These are phyloP conservation scores for Pseudocercospora pini-densiflorae DNA, from an alignment of 2,329 filamentous ascomycete species.

Conservation along the genomic window DNA sequence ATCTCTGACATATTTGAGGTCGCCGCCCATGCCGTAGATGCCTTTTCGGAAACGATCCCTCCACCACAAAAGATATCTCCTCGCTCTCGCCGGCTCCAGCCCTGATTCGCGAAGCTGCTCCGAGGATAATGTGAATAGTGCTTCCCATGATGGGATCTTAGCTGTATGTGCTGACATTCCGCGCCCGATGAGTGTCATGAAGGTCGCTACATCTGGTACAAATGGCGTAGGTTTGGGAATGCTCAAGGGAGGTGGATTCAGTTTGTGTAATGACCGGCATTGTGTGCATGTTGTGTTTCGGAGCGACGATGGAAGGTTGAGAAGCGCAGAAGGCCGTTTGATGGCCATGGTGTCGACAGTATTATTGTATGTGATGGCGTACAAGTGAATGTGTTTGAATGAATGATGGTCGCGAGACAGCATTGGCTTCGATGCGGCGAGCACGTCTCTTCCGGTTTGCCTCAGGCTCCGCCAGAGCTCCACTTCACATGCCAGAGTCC, in stretches of 20 bases:
- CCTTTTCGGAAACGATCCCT: slow-evolving; percentile 81
- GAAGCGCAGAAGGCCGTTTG: slow-evolving; percentile 33
- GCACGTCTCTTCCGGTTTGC: not conserved
- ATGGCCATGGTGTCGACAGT: slow-evolving; percentile 32
- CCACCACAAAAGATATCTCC: slow-evolving; percentile 87
- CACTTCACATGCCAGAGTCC: slow-evolving; percentile 6
- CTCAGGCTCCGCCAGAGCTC: not conserved
- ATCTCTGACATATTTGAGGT: slow-evolving; percentile 73
- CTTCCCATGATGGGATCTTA: slow-evolving; percentile 90
- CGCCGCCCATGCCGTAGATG: slow-evolving; percentile 79
- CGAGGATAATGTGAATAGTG: slow-evolving; percentile 81
- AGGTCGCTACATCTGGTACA: slow-evolving; percentile 81
- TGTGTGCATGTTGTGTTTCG: slow-evolving; percentile 30
- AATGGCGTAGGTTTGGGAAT: slow-evolving; percentile 79
- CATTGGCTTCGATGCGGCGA: slow-evolving; percentile 15
- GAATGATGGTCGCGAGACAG: not conserved
- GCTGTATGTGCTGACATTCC: slow-evolving; percentile 77
- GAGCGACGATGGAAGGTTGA: slow-evolving; percentile 30
- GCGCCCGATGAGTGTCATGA: slow-evolving; percentile 90
- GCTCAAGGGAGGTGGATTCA: slow-evolving; percentile 21
- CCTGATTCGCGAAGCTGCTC: slow-evolving; percentile 80
- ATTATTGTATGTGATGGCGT: not conserved
- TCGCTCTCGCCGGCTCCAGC: slow-evolving; percentile 80
- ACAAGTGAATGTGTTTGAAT: not conserved
- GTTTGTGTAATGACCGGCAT: slow-evolving; percentile 28